These are phyloP conservation scores for Simmondsia chinensis DNA, from an alignment of 148 eudicot species.

Conservation along the genomic window DNA sequence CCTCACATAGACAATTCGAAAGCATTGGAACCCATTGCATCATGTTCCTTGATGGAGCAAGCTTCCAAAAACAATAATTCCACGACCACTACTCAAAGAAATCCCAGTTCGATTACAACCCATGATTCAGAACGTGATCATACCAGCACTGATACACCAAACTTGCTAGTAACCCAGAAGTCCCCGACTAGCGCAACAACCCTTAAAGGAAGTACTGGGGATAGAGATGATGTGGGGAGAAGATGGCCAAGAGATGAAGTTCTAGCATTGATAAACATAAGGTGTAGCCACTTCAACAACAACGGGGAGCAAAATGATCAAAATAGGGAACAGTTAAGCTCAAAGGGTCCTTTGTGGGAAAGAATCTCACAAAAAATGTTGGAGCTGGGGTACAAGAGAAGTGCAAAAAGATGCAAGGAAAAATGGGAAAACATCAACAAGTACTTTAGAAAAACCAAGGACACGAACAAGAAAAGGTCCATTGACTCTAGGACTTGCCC, in stretches of 20 bases:
- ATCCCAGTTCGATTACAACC: neutral
- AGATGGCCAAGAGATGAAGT: slow-evolving; percentile 96
- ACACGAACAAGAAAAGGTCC: slow-evolving; percentile 77
- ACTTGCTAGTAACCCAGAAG: slow-evolving; percentile 9
- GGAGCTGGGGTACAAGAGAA: slow-evolving; percentile 68
- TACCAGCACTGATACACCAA: slow-evolving; percentile 12
- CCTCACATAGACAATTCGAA: slow-evolving; percentile 10
- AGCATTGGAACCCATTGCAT: slow-evolving; percentile 6
- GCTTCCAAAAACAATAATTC: slow-evolving; percentile 30
- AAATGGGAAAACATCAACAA: slow-evolving; percentile 98
- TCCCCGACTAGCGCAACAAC: slow-evolving; percentile 3
- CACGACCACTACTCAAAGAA: neutral
- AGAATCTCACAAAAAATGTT: slow-evolving; percentile 72
- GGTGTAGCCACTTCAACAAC: slow-evolving; percentile 38
- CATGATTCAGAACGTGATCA: slow-evolving; percentile 4
- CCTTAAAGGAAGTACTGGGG: neutral
- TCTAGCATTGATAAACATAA: slow-evolving; percentile 65
- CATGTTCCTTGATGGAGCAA: slow-evolving; percentile 8
- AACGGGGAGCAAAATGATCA: slow-evolving; percentile 3
- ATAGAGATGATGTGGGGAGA: slow-evolving; percentile 43
- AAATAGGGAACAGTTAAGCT: slow-evolving; percentile 11
- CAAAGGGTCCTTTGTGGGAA: slow-evolving; percentile 81
- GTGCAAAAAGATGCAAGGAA: slow-evolving; percentile 90
- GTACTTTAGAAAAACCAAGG: slow-evolving; percentile 86
- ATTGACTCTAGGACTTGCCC: slow-evolving; percentile 85